Base-by-base conservation (phyloP, 768 basidiomycete genomes). In the Tricholomella constricta region DNA sequence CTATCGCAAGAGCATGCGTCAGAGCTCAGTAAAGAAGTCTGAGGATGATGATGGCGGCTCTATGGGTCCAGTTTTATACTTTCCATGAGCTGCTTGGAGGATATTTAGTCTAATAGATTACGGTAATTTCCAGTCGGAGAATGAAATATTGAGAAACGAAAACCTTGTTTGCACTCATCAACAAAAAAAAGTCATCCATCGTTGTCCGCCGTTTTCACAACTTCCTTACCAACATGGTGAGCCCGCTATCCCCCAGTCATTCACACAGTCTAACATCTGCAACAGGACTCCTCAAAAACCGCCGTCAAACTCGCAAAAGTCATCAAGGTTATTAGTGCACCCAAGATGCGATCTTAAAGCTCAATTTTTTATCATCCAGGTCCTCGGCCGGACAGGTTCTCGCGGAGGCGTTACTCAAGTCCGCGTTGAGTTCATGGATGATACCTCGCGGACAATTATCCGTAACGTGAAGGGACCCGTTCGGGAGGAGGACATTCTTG, bases 391-490 rank as follows among this genome's bases (percentile, higher is more conserved):
- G 67, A 99, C 97, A 69, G 96, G 96, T 57, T 98, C 95, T 65
- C 92, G 96, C 71, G 96, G 96, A 77, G 96, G 96, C 78, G 94
- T 98, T 66, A 98, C 94, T 56, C 95, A 98, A 80, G 95, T 98
- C 75, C 93, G 96, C 62, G 97, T 99, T 62, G 97, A 98, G 71
- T 97, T 99, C 80, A 88, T 98, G 89, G 96, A 98, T 72, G 95
- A 98, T 72, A 85, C 91, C 50, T 84, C 86, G 60, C 90, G 96
- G 65, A 89, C 91, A 61, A 97, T 99, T 74, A 96, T 98, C 75
- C 91, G 96, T 48, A 99, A 99, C 78, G 96, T 98, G 62, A 98
- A 98, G 76, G 97, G 97, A 1, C 96, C 97, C 56, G 95, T 98
- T 55, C 80, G 92, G 58, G 89, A 94, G 75, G 84, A 94, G 73